Conservation (phyloP, 148 eudicot genomes). For the Rhododendron vialii region DNA sequence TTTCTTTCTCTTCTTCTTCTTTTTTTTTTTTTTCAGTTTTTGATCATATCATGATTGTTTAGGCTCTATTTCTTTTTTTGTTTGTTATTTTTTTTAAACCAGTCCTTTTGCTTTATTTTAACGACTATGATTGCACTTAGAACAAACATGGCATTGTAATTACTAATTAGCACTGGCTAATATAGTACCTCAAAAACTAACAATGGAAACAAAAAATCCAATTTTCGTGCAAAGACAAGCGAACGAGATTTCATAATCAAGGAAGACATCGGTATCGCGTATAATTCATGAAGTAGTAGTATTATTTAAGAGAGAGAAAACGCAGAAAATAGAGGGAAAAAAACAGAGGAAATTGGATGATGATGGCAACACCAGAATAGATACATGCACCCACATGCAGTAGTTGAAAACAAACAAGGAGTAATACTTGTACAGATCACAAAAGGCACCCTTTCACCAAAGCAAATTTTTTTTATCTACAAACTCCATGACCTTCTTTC, state of each 20-base stretch:
- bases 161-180: too few relatives aligned
- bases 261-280: background rate
- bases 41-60: background rate
- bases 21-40: too few relatives aligned
- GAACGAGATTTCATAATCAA: background rate
- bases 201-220: background rate
- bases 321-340: background rate
- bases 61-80: background rate
- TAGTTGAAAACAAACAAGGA: background rate
- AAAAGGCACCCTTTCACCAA: background rate
- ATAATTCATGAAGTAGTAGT: background rate
- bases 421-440: background rate
- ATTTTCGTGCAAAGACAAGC: background rate
- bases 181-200: background rate
- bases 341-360: background rate
- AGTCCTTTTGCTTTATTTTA: background rate
- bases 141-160: too few relatives aligned
- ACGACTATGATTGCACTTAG: too few relatives aligned
- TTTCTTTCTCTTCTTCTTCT: too few relatives aligned
- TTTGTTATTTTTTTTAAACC: too few relatives aligned
- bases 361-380: background rate
- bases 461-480: background rate
- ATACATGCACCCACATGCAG: background rate
- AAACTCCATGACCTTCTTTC: conserved; percentile 9
- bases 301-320: background rate